phyloP scores from a whole-genome alignment of 192 early-diverging fungal genomes.

The Pilaira anomala region DNA sequence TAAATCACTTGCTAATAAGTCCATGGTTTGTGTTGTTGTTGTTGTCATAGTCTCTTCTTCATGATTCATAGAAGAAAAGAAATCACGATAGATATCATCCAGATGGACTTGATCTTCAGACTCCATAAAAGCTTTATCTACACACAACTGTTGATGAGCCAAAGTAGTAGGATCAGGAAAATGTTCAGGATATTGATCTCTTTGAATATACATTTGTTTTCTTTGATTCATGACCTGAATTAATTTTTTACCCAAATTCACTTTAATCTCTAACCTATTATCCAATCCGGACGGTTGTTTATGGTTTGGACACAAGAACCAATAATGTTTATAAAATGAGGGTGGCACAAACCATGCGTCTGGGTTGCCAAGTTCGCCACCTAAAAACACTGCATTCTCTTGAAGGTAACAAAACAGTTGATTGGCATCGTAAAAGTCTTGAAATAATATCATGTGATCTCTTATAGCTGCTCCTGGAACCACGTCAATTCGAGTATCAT shows the following conservation, averaged over 20 bases:
- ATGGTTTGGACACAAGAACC: constrained; percentile 34
- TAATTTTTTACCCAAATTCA: constrained; percentile 17
- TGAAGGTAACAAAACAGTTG: constrained; percentile 23
- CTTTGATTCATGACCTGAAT: constrained; percentile 17
- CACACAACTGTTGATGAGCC: not conserved
- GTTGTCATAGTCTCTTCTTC: not conserved
- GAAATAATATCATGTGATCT: constrained; percentile 34
- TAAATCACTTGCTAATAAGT: no score
- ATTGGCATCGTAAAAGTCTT: constrained; percentile 32
- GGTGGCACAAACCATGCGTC: constrained; percentile 33
- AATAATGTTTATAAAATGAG: constrained; percentile 25
- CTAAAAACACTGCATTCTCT: constrained; percentile 22
- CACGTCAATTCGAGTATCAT: constrained; percentile 30
- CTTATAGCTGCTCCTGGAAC: constrained; percentile 33
- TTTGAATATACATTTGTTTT: constrained; percentile 32
- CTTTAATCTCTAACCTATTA: constrained; percentile 21
- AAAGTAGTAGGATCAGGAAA: constrained; percentile 24
- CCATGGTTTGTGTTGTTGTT: no score
- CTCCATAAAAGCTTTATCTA: not conserved
- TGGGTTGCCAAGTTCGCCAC: constrained; percentile 28
- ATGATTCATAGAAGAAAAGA: not conserved
- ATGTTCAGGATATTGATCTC: constrained; percentile 16
- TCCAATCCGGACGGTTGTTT: constrained; percentile 19
- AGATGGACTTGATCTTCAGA: not conserved
- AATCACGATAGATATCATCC: not conserved